A percentile compares a stretch with the other conserved stretches of the same genome.
phyloP scores from a whole-genome alignment of 2,329 filamentous ascomycete species.

The Cladosporium sp. region DNA sequence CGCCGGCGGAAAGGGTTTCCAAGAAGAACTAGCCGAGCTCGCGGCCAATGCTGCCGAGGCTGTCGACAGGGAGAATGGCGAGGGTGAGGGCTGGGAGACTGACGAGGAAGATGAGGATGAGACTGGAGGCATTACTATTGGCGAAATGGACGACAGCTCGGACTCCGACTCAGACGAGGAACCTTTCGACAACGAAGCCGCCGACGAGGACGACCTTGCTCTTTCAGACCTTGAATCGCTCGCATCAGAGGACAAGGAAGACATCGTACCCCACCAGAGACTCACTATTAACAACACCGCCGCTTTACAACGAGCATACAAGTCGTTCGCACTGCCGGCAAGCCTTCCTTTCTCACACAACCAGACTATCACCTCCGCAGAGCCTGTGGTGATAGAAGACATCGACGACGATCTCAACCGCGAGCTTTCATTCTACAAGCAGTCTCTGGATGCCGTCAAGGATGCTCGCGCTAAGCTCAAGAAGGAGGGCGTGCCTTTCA shows the following conservation, averaged over 20 bases:
- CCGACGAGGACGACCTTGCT: conserved; percentile 82
- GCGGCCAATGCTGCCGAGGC: conserved; percentile 28
- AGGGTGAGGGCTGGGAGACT: conserved; percentile 29
- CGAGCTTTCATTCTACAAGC: conserved; percentile 89
- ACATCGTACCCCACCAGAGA: conserved; percentile 83
- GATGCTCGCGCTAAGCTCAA: conserved; percentile 70
- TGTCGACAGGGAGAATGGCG: conserved; percentile 23
- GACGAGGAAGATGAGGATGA: conserved; percentile 43
- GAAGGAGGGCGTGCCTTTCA: conserved; percentile 79
- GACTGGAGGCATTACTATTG: conserved; percentile 31
- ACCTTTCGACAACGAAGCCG: conserved; percentile 56
- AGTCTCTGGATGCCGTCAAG: conserved; percentile 75
- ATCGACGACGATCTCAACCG: conserved; percentile 87
- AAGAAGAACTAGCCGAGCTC: conserved; percentile 20
- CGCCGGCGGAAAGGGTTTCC: conserved; percentile 19
- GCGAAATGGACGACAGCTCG: conserved; percentile 25
- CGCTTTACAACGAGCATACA: conserved; percentile 74
- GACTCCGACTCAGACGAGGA: conserved; percentile 38
- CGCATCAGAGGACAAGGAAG: conserved; percentile 75
- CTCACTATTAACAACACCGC: conserved; percentile 96
- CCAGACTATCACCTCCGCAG: conserved; percentile 67
- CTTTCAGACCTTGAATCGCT: conserved; percentile 80
- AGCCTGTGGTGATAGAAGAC: conserved; percentile 71
- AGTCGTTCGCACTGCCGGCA: conserved; percentile 69
- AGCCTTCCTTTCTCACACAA: conserved; percentile 76